Conservation (phyloP, 1,139 yeast genomes). For the Hemisphaericaspora lyxosophila region DNA sequence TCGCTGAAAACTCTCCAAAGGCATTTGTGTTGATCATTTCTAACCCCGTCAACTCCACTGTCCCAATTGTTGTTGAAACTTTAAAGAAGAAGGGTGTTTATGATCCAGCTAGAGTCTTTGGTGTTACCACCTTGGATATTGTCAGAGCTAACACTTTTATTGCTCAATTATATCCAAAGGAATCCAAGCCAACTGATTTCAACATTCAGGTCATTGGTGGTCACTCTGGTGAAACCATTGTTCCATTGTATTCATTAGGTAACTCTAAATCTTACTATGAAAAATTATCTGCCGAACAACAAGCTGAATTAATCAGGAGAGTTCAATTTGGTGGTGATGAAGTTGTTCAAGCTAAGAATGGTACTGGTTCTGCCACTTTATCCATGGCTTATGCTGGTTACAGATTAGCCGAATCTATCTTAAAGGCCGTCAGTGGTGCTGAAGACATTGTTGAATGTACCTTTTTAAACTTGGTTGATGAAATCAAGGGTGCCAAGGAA, state of each 20-base stretch:
- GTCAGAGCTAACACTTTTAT: slow-evolving; percentile 93
- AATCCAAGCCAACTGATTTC: slow-evolving; percentile 68
- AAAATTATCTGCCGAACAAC: slow-evolving; percentile 50
- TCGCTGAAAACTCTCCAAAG: slow-evolving; percentile 82
- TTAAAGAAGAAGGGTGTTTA: slow-evolving; percentile 82
- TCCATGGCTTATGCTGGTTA: slow-evolving; percentile 99
- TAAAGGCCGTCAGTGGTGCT: slow-evolving; percentile 74
- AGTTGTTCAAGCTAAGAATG: slow-evolving; percentile 97
- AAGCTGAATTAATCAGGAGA: slow-evolving; percentile 80
- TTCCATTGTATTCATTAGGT: slow-evolving; percentile 66
- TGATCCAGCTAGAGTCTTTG: slow-evolving; percentile 89
- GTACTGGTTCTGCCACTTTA: slow-evolving; percentile 98
- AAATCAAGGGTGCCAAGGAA: slow-evolving; percentile 66
- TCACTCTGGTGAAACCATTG: slow-evolving; percentile 75
- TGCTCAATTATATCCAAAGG: slow-evolving; percentile 56
- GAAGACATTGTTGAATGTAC: slow-evolving; percentile 75
- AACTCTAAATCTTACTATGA: slow-evolving; percentile 46
- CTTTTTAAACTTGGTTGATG: slow-evolving; percentile 50
- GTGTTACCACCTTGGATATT: slow-evolving; percentile 95
- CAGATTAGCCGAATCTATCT: slow-evolving; percentile 84
- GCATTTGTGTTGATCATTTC: slow-evolving; percentile 88
- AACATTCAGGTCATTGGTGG: slow-evolving; percentile 73
- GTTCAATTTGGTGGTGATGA: slow-evolving; percentile 99
- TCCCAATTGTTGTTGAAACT: slow-evolving; percentile 96
- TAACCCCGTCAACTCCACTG: slow-evolving; percentile 98